Evolutionary conservation across 2,329 filamentous ascomycete genomes (phyloP).

Genomic region (Intubia oerlemansii): DNA sequence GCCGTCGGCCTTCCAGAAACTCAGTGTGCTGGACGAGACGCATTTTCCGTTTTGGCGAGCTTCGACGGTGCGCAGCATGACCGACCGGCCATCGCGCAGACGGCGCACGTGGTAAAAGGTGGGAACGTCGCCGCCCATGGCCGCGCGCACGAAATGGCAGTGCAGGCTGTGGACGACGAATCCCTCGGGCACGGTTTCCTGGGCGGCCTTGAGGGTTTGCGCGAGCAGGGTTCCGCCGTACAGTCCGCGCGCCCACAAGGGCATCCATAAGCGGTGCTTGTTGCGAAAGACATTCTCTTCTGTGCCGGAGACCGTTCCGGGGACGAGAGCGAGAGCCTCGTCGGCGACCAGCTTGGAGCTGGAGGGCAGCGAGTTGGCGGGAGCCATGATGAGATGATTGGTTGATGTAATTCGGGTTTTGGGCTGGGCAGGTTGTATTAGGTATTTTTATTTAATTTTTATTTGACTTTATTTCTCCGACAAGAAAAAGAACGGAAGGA

Average conservation of each 20-base stretch:
- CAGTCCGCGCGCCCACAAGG: slow-evolving; percentile 4
- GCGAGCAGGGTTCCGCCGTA: slow-evolving; percentile 4
- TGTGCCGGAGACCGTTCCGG: too few species aligned
- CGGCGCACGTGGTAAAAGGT: slow-evolving; percentile 1
- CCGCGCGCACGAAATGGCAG: slow-evolving; percentile 3
- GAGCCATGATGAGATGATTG: too few species aligned
- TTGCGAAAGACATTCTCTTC: too few species aligned
- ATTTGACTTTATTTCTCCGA: too few species aligned
- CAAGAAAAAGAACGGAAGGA: too few species aligned
- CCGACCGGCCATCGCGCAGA: slow-evolving; percentile 1
- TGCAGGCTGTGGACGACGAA: slow-evolving; percentile 6
- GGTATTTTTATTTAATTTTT: too few species aligned
- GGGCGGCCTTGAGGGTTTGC: slow-evolving; percentile 1
- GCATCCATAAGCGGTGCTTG: too few species aligned
- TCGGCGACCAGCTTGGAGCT: too few species aligned
- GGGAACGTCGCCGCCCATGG: not conserved
- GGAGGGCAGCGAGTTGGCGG: too few species aligned
- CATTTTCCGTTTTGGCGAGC: slow-evolving; percentile 1
- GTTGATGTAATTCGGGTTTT: too few species aligned
- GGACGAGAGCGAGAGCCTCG: too few species aligned
- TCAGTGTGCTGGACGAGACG: slow-evolving; percentile 1
- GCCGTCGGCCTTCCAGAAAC: not conserved
- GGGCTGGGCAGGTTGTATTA: too few species aligned
- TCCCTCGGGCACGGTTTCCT: not conserved
- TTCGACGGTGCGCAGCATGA: not conserved